Evolutionary conservation across 768 basidiomycete species (phyloP).

Genomic region (Lentinula edodes): DNA sequence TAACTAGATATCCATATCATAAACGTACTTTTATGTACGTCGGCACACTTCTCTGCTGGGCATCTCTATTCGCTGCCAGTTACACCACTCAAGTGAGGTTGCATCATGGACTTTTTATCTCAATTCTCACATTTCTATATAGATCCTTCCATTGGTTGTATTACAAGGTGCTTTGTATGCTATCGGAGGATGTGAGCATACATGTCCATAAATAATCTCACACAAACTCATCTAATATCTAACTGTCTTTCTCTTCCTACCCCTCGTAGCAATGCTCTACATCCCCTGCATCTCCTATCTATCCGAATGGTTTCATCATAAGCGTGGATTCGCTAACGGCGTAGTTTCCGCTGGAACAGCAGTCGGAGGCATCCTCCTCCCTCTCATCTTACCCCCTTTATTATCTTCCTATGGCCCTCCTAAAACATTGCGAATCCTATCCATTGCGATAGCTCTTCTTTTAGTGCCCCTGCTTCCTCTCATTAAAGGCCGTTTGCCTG

Average conservation of each 20-base stretch:
- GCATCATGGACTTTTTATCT: not conserved
- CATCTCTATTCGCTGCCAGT: slow-evolving; percentile 22
- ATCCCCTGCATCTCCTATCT: slow-evolving; percentile 21
- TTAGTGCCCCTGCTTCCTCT: slow-evolving; percentile 21
- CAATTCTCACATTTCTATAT: not conserved
- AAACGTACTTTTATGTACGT: slow-evolving; percentile 16
- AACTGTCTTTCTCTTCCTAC: not conserved
- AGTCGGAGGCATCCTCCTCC: slow-evolving; percentile 20
- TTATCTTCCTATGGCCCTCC: slow-evolving; percentile 16
- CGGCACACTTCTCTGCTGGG: slow-evolving; percentile 17
- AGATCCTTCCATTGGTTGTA: slow-evolving; percentile 18
- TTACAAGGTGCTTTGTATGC: slow-evolving; percentile 25
- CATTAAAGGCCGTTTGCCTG: slow-evolving; percentile 21
- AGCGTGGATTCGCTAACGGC: slow-evolving; percentile 24
- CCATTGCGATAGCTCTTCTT: slow-evolving; percentile 14
- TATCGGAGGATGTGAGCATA: slow-evolving; percentile 17
- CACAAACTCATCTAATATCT: too few species aligned
- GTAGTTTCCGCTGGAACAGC: slow-evolving; percentile 24
- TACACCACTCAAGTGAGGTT: slow-evolving; percentile 11
- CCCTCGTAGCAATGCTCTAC: slow-evolving; percentile 14
- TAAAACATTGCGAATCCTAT: slow-evolving; percentile 19
- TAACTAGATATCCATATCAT: slow-evolving; percentile 17
- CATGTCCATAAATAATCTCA: too few species aligned
- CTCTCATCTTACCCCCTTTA: slow-evolving; percentile 20
- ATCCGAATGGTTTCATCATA: slow-evolving; percentile 25